Conservation (phyloP, 2,329 filamentous ascomycete genomes). For the Phoma sp. region DNA sequence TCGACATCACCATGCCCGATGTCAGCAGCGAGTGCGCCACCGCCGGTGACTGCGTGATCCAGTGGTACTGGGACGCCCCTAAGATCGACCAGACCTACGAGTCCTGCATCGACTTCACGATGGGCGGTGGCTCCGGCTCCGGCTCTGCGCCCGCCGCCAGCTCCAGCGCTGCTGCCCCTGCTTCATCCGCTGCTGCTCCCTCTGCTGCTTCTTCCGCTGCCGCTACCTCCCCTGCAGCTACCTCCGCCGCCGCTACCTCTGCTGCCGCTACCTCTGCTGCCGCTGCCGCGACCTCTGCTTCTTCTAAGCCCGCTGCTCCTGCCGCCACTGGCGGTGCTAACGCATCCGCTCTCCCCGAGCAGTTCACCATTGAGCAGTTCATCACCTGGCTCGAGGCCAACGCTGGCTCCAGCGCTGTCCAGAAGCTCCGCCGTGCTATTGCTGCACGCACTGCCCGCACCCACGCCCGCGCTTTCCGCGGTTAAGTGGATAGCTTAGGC, state of each 20-base stretch:
- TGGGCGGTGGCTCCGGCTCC: constrained; percentile 40
- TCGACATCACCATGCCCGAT: constrained; percentile 64
- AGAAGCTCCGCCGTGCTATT: constrained; percentile 36
- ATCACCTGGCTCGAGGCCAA: constrained; percentile 42
- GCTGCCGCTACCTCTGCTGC: constrained; percentile 15
- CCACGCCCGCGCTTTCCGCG: constrained; percentile 41
- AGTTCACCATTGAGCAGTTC: constrained; percentile 46
- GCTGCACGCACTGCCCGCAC: constrained; percentile 30
- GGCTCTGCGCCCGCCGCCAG: constrained; percentile 12
- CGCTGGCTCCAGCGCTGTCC: constrained; percentile 28
- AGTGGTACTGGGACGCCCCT: constrained; percentile 69
- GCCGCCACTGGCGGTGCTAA: constrained; percentile 12
- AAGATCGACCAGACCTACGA: constrained; percentile 68
- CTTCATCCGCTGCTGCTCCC: constrained; percentile 18
- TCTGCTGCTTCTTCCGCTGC: constrained; percentile 19
- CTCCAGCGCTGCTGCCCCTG: constrained; percentile 17
- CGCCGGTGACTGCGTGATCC: constrained; percentile 63
- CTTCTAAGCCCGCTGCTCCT: constrained; percentile 11
- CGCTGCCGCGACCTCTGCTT: constrained; percentile 11
- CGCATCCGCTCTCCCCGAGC: constrained; percentile 33
- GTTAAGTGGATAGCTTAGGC: constrained; percentile 11
- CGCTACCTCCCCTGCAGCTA: constrained; percentile 18
- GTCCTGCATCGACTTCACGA: constrained; percentile 67
- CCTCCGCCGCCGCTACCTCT: constrained; percentile 8
- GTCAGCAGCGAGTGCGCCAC: constrained; percentile 56